A percentile compares a stretch with the other conserved stretches of the same genome.
Evolutionary conservation across 345 rosid species (phyloP).

Genomic region (Syzygium jambos): DNA sequence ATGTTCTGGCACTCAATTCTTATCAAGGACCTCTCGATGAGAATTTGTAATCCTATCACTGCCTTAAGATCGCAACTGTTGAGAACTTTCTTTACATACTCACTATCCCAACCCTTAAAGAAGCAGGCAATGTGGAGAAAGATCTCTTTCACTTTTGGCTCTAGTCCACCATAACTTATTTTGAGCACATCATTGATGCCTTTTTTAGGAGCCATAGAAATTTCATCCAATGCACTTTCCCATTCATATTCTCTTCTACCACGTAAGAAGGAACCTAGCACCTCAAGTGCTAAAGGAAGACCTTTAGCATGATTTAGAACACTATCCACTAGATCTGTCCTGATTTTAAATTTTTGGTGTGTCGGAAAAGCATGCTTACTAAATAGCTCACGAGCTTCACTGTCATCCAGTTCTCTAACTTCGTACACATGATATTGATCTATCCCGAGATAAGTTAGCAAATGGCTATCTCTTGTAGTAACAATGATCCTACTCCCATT

Average conservation of each 20-base stretch:
- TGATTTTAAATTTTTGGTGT: no score
- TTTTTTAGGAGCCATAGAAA: not conserved
- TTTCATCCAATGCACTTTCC: not conserved
- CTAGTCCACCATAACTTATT: not conserved
- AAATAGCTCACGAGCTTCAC: no score
- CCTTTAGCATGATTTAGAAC: not conserved
- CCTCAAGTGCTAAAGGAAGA: not conserved
- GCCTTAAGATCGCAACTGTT: no score
- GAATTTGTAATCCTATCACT: no score
- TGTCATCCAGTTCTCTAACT: no score
- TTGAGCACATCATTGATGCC: not conserved
- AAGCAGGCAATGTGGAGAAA: not conserved
- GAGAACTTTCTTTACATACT: no score
- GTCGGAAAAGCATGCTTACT: no score
- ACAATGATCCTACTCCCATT: no score
- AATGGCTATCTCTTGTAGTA: no score
- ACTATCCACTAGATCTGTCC: not conserved
- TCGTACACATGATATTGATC: no score
- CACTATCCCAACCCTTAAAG: not conserved
- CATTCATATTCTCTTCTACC: not conserved
- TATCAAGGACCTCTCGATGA: no score
- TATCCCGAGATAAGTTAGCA: rapidly evolving
- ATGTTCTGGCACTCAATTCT: no score
- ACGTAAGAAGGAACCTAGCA: not conserved
- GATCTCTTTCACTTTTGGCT: not conserved